These are phyloP conservation scores for Kwoniella sp. DNA, from an alignment of 768 basidiomycete genomes.

Conservation along the genomic window DNA sequence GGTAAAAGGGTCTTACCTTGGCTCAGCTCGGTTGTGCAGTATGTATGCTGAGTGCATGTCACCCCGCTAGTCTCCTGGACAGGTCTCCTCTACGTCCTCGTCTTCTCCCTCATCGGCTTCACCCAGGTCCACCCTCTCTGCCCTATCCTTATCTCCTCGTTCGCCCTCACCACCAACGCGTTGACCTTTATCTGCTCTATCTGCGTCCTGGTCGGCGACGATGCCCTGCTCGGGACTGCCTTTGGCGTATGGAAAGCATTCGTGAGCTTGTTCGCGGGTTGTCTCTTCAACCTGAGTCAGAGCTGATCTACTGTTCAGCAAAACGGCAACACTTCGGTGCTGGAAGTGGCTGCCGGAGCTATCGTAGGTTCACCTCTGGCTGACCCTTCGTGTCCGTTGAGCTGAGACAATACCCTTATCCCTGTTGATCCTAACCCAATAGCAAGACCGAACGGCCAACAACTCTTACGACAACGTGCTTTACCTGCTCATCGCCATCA, in stretches of 20 bases:
- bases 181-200: conserved; percentile 44
- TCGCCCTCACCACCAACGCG: conserved; percentile 41
- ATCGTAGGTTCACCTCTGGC: conserved; percentile 18
- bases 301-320: conserved; percentile 7
- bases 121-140: conserved; percentile 43
- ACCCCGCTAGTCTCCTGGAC: conserved; percentile 37
- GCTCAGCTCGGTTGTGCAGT: neutral
- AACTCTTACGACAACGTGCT: conserved; percentile 41
- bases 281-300: neutral
- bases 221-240: conserved; percentile 41
- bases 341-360: conserved; percentile 44
- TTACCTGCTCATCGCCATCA: conserved; percentile 46
- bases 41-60: no score
- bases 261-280: conserved; percentile 23
- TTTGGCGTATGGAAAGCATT: conserved; percentile 47
- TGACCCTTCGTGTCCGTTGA: neutral
- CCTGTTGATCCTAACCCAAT: neutral
- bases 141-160: conserved; percentile 39
- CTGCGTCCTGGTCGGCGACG: conserved; percentile 38
- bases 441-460: conserved; percentile 38
- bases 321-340: conserved; percentile 32
- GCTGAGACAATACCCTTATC: neutral
- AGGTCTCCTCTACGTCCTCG: conserved; percentile 42
- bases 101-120: conserved; percentile 42
- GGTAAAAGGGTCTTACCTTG: neutral